Evolutionary conservation across 768 basidiomycete species (phyloP), one percentile per base, ranked within the genome.

Genomic region (Hirschioporus abietinus): DNA sequence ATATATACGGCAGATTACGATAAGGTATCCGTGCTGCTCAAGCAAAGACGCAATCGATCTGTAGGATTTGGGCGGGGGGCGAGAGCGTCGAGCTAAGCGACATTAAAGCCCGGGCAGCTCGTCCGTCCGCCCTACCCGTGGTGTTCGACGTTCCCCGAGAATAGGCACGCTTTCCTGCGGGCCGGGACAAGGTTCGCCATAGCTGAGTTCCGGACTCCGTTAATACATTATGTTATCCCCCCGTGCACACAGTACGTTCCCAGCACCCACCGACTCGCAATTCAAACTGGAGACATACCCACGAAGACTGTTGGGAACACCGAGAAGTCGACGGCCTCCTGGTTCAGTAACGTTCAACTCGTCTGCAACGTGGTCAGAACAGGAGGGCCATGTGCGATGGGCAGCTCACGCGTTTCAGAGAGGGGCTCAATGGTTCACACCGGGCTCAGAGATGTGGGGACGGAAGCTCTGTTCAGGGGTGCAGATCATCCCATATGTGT

Each of bases 181-280:
- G 42, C 42, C 42, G 42, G 42, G 42, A 52, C 42, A 52, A 52
- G 42, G 42, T 52, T 52, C 42, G 42, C 42, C 42, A 52, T 52
- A 52, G 42, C 42, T 52, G 42, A 52, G 42, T 52, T 52, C 42
- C 42, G 42, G 42, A 2, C 42, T 52, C 42, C 42, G 42, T 52
- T 52, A 52, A 52, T 52, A 52, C 42, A 52, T 52, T 52, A 20
- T 52, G 42, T 52, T 52, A 15, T 15, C 20, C 42, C 42, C 20
- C 42, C 42, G 12, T 10, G 42, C 42, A 1, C 42, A 20, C n/a
- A n/a, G n/a, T 52, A 52, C 20, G 42, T 52, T 52, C 42, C 42
- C 42, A 52, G 42, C 42, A 15, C 12, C 35, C 42, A 52, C 15
- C 4, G 42, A 2, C 42, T 52, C 42, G 20, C 42, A 52, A 52